These are phyloP conservation scores for Kockovaella imperatae DNA, from an alignment of 768 basidiomycete genomes.

Conservation along the genomic window DNA sequence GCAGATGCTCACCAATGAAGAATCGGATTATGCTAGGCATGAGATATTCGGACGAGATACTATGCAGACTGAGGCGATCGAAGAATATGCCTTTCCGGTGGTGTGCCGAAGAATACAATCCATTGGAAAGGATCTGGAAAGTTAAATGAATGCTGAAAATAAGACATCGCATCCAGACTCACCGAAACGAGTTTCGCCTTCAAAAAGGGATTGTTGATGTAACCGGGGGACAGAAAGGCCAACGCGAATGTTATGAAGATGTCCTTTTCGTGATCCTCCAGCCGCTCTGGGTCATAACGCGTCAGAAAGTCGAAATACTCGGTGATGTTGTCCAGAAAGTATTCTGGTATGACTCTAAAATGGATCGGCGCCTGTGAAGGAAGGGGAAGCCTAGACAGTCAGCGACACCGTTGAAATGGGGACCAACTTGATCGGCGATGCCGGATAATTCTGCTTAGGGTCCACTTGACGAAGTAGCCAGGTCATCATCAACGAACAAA, in stretches of 20 bases:
- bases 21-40: constrained; percentile 88
- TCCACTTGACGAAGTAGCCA: constrained; percentile 91
- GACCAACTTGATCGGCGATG: constrained; percentile 58
- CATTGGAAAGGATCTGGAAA: constrained; percentile 36
- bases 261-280: constrained; percentile 74
- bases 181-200: constrained; percentile 95
- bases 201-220: constrained; percentile 96
- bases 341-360: constrained; percentile 86
- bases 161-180: constrained; percentile 21
- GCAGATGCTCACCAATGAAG: constrained; percentile 66
- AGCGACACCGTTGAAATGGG: constrained; percentile 8
- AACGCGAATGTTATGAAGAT: constrained; percentile 79
- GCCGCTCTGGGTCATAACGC: constrained; percentile 64
- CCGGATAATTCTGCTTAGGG: constrained; percentile 68
- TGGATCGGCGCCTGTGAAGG: constrained; percentile 73
- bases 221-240: constrained; percentile 92
- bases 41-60: constrained; percentile 74
- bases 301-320: constrained; percentile 79
- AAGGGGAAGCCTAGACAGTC: constrained; percentile 62
- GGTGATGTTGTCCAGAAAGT: constrained; percentile 84
- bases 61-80: constrained; percentile 72
- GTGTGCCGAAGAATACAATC: constrained; percentile 40
- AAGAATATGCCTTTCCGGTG: constrained; percentile 56
- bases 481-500: constrained; percentile 81
- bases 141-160: constrained; percentile 1